Base-by-base conservation (phyloP, 2,329 filamentous ascomycete species). In the Huntiella omanensis region DNA sequence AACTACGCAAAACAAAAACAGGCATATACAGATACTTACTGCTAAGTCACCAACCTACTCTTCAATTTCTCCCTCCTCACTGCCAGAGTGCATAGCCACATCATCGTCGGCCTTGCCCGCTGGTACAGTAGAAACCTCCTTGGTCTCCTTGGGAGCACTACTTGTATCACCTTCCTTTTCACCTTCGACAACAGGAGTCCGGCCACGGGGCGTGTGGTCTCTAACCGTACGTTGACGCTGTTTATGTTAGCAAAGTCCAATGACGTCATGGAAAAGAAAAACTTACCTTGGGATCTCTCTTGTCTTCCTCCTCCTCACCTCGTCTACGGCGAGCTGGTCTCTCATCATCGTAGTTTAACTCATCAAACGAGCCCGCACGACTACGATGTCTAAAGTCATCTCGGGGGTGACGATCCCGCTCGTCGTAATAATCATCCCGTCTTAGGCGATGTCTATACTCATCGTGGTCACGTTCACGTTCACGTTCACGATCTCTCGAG, bases 1-100 rank as follows among this genome's bases (percentile, higher is more conserved):
- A 28, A 10, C 22, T 28, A 28, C 4, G 8, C 6, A 28, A 28
- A 28, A 28, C 7, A 28, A 28, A 28, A 28, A 28, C 6, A 28
- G 22, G 22, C 22, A 3, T 28, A 28, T 28, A 28, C 22, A 28
- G 8, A 28, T 28, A 28, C 22, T 28, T 28, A 28, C 22, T 28
- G 6, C 22, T 28, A 7, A 28, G 8, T 28, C 6, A 28, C 22
- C 22, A 28, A 4, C 28, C 37, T 46, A 48, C 43, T 96, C 87
- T 62, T 94, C 91, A 55, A 98, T 96, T 66, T 98, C 91, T 45
- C 91, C 91, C 63, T 98, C 91, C 64, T 98, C 91, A 57, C 87
- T 95, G 45, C 91, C 91, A 49, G 83, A 88, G 56, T 83, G 79
- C 47, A 86, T 50, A 16, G 40, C 44, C 17, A 50, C 45, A 37